A percentile compares a stretch with the other conserved stretches of the same genome.
Evolutionary conservation across 495 filamentous ascomycete species (phyloP).

Genomic region (Trichoderma erinaceum): DNA sequence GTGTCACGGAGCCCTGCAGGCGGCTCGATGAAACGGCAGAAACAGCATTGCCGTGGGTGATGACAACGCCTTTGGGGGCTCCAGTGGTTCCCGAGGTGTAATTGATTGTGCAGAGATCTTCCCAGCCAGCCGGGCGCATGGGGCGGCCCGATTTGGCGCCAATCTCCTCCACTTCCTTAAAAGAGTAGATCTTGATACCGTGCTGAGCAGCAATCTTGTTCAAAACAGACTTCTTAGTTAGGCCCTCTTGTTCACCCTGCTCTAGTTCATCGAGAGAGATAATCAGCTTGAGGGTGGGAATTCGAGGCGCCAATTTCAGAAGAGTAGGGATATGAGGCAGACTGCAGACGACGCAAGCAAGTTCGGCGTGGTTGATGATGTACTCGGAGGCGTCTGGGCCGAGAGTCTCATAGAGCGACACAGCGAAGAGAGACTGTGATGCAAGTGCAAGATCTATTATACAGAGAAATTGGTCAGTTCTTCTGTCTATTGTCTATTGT

Average conservation of each 20-base stretch:
- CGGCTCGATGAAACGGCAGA: slow-evolving; percentile 60
- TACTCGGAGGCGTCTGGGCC: slow-evolving; percentile 87
- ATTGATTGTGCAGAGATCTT: slow-evolving; percentile 88
- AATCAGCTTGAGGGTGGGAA: slow-evolving; percentile 82
- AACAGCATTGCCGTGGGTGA: slow-evolving; percentile 77
- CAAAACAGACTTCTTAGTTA: slow-evolving; percentile 73
- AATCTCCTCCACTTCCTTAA: slow-evolving; percentile 68
- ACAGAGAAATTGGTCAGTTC: not conserved
- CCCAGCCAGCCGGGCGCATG: slow-evolving; percentile 60
- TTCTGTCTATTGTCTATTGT: not conserved
- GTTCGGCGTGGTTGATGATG: slow-evolving; percentile 83
- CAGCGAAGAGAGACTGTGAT: slow-evolving; percentile 81
- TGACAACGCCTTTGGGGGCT: slow-evolving; percentile 83
- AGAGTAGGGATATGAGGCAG: slow-evolving; percentile 81
- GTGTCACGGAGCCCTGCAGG: slow-evolving; percentile 39
- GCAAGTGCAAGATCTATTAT: slow-evolving; percentile 74
- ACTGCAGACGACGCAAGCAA: slow-evolving; percentile 71
- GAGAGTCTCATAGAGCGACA: slow-evolving; percentile 95
- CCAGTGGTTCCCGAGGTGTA: slow-evolving; percentile 97
- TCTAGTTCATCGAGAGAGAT: slow-evolving; percentile 83
- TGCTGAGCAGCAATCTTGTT: slow-evolving; percentile 63
- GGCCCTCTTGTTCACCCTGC: slow-evolving; percentile 66
- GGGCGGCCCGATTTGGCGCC: slow-evolving; percentile 62
- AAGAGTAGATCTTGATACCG: slow-evolving; percentile 70
- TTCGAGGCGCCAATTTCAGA: slow-evolving; percentile 70